phyloP scores from a whole-genome alignment of 2,329 filamentous ascomycete genomes.

The Lachnum nothofagi region DNA sequence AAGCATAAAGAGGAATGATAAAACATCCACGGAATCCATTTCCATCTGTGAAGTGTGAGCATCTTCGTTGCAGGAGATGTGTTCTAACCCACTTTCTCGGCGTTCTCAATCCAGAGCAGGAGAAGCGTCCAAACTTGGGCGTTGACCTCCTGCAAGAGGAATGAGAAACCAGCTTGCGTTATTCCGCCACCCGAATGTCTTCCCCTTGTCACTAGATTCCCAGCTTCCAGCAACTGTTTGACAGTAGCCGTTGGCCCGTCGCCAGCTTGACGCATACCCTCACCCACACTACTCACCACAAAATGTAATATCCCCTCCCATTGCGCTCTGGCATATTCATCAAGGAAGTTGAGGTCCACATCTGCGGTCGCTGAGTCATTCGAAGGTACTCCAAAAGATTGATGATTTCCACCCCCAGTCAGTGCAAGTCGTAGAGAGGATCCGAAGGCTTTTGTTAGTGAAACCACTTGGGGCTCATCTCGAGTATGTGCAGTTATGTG shows the following conservation, averaged over 20 bases:
- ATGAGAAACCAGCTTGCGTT: slow-evolving; percentile 89
- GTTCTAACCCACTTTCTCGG: slow-evolving; percentile 48
- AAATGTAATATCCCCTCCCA: slow-evolving; percentile 97
- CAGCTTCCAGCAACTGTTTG: slow-evolving; percentile 74
- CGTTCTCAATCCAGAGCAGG: slow-evolving; percentile 85
- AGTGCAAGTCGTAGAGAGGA: slow-evolving; percentile 79
- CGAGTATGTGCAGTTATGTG: slow-evolving; percentile 56
- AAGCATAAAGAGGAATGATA: slow-evolving; percentile 93
- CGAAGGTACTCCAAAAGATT: slow-evolving; percentile 87
- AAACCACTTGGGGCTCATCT: slow-evolving; percentile 64
- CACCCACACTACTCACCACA: slow-evolving; percentile 73
- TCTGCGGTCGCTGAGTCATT: slow-evolving; percentile 55
- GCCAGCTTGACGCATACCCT: slow-evolving; percentile 43
- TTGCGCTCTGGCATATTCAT: slow-evolving; percentile 77
- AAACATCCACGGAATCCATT: slow-evolving; percentile 86
- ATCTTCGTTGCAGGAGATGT: not conserved
- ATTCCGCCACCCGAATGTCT: slow-evolving; percentile 57
- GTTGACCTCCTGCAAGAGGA: slow-evolving; percentile 89
- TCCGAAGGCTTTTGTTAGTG: slow-evolving; percentile 76
- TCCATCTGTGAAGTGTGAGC: slow-evolving; percentile 36
- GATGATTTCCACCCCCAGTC: slow-evolving; percentile 77
- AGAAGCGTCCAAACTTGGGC: slow-evolving; percentile 95
- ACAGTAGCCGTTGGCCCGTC: slow-evolving; percentile 68
- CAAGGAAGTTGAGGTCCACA: slow-evolving; percentile 68
- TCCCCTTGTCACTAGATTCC: slow-evolving; percentile 68